These are phyloP conservation scores for Boletales sp. DNA, from an alignment of 768 basidiomycete species.

Conservation along the genomic window DNA sequence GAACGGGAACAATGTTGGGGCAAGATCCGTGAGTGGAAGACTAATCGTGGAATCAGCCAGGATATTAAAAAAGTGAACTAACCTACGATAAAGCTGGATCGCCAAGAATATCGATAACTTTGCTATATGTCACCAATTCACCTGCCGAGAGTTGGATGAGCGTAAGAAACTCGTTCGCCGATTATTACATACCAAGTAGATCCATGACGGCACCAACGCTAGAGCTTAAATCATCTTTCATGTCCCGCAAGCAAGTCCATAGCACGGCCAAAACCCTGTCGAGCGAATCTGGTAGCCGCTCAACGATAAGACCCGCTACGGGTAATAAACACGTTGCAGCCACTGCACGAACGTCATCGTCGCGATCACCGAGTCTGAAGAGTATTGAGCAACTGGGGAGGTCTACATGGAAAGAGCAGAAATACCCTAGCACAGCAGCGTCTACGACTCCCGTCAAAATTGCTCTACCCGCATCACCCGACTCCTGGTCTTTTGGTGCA, in stretches of 20 bases:
- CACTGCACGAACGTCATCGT: slow-evolving; percentile 95
- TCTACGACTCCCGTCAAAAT: slow-evolving; percentile 82
- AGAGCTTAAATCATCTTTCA: slow-evolving; percentile 95
- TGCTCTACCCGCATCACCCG: slow-evolving; percentile 43
- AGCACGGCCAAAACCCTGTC: slow-evolving; percentile 75
- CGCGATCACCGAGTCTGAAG: slow-evolving; percentile 75
- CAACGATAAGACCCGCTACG: slow-evolving; percentile 78
- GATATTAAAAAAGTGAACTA: background rate
- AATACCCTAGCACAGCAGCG: slow-evolving; percentile 85
- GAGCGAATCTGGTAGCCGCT: slow-evolving; percentile 68
- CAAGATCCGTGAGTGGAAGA: slow-evolving; percentile 75
- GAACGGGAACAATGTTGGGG: slow-evolving; percentile 90
- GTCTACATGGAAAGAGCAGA: background rate
- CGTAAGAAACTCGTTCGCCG: background rate
- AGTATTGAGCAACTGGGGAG: slow-evolving; percentile 7
- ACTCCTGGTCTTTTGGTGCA: slow-evolving; percentile 32
- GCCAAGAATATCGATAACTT: slow-evolving; percentile 75
- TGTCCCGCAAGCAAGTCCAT: slow-evolving; percentile 86
- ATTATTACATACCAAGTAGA: slow-evolving; percentile 63
- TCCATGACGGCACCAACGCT: slow-evolving; percentile 98
- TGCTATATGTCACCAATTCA: slow-evolving; percentile 73
- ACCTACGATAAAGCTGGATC: slow-evolving; percentile 70
- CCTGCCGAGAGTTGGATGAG: slow-evolving; percentile 41
- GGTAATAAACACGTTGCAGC: slow-evolving; percentile 91
- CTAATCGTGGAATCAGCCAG: slow-evolving; percentile 35